A percentile compares a stretch with the other conserved stretches of the same genome.
Evolutionary conservation across 495 filamentous ascomycete species (phyloP).

Genomic region (Aspergillus asperescens): DNA sequence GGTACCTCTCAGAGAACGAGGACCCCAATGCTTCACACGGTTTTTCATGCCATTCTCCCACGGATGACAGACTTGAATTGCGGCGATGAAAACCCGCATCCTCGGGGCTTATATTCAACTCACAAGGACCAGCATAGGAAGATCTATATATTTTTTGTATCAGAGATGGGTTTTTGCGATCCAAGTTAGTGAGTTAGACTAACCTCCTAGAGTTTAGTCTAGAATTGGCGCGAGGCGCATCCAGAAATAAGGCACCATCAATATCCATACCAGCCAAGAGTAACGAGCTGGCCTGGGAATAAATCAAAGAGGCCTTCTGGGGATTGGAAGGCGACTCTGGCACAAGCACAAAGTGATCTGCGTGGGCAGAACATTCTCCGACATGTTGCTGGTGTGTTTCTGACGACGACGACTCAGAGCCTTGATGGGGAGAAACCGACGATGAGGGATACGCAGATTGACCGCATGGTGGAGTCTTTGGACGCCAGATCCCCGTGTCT

Average conservation of each 20-base stretch:
- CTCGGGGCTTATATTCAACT: conserved; percentile 8
- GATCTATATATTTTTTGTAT: conserved; percentile 2
- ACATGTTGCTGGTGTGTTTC: too few relatives aligned
- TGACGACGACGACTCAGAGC: too few relatives aligned
- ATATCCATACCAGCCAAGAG: conserved; percentile 28
- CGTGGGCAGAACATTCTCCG: too few relatives aligned
- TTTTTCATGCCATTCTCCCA: conserved; percentile 12
- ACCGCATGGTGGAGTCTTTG: neutral
- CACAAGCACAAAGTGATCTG: neutral
- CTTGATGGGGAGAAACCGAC: too few relatives aligned
- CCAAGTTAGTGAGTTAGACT: neutral
- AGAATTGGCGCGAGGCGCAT: conserved; percentile 20
- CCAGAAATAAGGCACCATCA: conserved; percentile 35
- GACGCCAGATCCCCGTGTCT: neutral
- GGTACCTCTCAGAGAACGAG: neutral
- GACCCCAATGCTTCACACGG: conserved; percentile 14
- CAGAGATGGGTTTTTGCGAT: neutral
- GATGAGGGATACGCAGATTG: neutral
- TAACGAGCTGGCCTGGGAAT: conserved; percentile 21
- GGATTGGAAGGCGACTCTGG: neutral
- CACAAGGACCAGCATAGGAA: conserved; percentile 10
- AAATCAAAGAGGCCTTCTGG: neutral
- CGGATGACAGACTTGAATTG: conserved; percentile 3
- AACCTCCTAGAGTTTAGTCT: conserved; percentile 21
- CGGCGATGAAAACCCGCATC: conserved; percentile 1